A percentile compares a stretch with the other conserved stretches of the same genome.
These are phyloP conservation scores for Fusarium irregulare DNA, from an alignment of 2,329 filamentous ascomycete species.

Conservation along the genomic window DNA sequence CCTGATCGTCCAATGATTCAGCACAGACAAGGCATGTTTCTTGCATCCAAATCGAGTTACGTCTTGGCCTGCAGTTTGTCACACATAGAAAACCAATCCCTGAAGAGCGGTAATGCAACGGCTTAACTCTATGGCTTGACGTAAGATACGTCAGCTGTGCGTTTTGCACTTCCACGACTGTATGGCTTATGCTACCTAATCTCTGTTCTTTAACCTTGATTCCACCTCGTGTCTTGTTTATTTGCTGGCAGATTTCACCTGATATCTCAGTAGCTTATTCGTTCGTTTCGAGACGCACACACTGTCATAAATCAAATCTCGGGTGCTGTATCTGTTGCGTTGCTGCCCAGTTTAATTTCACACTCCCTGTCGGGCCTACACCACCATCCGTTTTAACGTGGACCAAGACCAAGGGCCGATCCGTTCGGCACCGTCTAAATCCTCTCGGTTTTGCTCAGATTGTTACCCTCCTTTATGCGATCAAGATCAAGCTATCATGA, in stretches of 20 bases:
- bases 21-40: slow-evolving; percentile 38
- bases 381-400: slow-evolving; percentile 41
- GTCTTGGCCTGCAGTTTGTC: slow-evolving; percentile 43
- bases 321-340: slow-evolving; percentile 13
- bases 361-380: slow-evolving; percentile 25
- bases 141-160: slow-evolving; percentile 28
- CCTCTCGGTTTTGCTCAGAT: slow-evolving; percentile 19
- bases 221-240: slow-evolving; percentile 14
- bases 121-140: slow-evolving; percentile 15
- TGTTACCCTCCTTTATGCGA: slow-evolving; percentile 17
- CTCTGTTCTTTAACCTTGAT: slow-evolving; percentile 29
- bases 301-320: slow-evolving; percentile 22
- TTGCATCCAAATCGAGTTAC: slow-evolving; percentile 37
- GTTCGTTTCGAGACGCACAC: not conserved
- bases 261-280: not conserved
- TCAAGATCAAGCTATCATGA: slow-evolving; percentile 17
- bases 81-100: slow-evolving; percentile 30
- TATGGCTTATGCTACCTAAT: slow-evolving; percentile 16
- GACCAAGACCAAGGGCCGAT: slow-evolving; percentile 43
- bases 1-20: slow-evolving; percentile 33
- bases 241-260: slow-evolving; percentile 1
- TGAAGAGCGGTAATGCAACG: slow-evolving; percentile 30
- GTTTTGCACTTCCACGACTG: slow-evolving; percentile 13
- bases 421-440: slow-evolving; percentile 38
- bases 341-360: slow-evolving; percentile 39